Evolutionary conservation across 108 stramenopile species (phyloP), one percentile per base, ranked within the genome.

Genomic region (Parietichytrium sp.): DNA sequence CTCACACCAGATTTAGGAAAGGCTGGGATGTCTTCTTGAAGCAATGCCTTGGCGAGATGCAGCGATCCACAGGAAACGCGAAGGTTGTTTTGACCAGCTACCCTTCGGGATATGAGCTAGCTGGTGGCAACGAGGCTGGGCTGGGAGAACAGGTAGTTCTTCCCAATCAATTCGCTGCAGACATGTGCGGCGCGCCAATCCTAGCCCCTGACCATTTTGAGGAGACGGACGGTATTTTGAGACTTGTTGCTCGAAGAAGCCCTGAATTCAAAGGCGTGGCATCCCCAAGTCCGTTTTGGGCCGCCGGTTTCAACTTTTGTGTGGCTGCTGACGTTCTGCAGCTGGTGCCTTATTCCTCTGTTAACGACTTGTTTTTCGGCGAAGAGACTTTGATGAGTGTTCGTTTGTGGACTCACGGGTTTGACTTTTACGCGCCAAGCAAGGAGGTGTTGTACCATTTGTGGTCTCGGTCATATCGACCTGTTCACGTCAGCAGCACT

Each of bases 331-430:
- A 86, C 4, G 80, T 91, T 15, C 50, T 79, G 4, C 79, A 88
- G 50, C 91, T 91, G 48, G 93, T 92, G 3, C 93, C 93, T 80
- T 93, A 94, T 83, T 79, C 79, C 8, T 26, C 29, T 47, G 83
- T 93, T 42, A 90, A 86, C 52, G 85, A 92, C 49, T 52, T 94
- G 3, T 95, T 95, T 84, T 95, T 95, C 82, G 95, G 95, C 30
- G 95, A 95, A 83, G 95, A 95, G 85, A 52, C 90, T 27, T 86
- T 86, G 53, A 91, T 93, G 92, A 93, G 94, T 25, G 89, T 93
- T 29, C 85, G 93, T 52, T 82, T 94, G 12, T 94, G 77, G 48
- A 92, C 92, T 3, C 86, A 89, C 53, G 94, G 94, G 1, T 92
- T 86, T 82, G 92, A 94, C 52, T 86, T 93, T 26, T 94, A 86